These are phyloP conservation scores for Endoconidiophora polonica DNA, from an alignment of 2,329 filamentous ascomycete genomes.

Conservation along the genomic window DNA sequence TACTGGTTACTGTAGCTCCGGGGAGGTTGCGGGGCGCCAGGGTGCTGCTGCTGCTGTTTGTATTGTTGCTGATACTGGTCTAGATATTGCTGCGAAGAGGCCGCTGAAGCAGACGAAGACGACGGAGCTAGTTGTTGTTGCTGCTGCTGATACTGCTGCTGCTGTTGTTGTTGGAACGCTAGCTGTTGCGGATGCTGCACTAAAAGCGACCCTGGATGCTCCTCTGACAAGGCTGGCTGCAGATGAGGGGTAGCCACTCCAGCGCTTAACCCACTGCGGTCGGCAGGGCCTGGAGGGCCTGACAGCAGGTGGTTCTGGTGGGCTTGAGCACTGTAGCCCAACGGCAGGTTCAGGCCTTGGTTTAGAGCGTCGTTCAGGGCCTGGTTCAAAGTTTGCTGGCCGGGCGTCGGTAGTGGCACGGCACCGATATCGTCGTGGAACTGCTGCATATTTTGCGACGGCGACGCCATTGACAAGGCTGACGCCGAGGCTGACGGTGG, in stretches of 20 bases:
- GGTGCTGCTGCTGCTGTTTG: conserved; percentile 18
- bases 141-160: conserved; percentile 15
- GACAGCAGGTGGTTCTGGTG: background rate
- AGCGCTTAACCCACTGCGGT: no score
- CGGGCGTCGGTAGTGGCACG: background rate
- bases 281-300: no score
- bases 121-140: conserved; percentile 15
- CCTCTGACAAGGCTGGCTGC: background rate
- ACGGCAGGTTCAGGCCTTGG: no score
- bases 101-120: conserved; percentile 15
- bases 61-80: conserved; percentile 16
- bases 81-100: conserved; percentile 16
- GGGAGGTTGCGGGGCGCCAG: conserved; percentile 4
- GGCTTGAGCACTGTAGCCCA: background rate
- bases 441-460: background rate
- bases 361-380: no score
- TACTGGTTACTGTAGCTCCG: conserved; percentile 1
- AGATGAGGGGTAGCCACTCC: no score
- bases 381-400: no score
- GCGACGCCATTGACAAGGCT: background rate
- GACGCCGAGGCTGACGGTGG: no score
- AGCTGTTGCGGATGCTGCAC: background rate
- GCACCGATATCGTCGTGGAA: background rate
- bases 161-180: background rate
- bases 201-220: conserved; percentile 14